Evolutionary conservation across 139 green algal genomes (phyloP).

Genomic region (Chlamydomonas applanata): DNA sequence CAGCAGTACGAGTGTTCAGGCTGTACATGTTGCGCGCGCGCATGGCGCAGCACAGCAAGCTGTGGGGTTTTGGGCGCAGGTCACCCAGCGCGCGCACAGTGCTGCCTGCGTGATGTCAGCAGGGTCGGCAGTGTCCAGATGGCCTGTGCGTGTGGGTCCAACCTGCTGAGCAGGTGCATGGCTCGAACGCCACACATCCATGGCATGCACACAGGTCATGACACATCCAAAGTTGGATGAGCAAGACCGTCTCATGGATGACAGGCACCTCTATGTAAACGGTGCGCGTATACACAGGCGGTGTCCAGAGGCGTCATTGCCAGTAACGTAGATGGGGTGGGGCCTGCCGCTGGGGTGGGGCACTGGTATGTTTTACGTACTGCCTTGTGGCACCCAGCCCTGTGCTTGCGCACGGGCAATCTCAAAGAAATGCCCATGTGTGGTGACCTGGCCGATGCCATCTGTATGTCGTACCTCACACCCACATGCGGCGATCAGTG

Average conservation of each 20-base stretch:
- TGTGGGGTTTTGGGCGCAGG: too few species aligned
- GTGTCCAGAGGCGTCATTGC: too few species aligned
- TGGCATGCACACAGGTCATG: conserved; percentile 38
- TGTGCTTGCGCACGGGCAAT: neutral
- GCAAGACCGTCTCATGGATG: conserved; percentile 13
- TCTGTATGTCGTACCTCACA: neutral
- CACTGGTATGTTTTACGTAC: neutral
- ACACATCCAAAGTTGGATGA: conserved; percentile 23
- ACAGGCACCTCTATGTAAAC: conserved; percentile 14
- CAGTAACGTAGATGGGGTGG: neutral
- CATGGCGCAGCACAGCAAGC: neutral
- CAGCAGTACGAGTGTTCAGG: too few species aligned
- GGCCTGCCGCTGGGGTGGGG: neutral
- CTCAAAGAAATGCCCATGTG: too few species aligned
- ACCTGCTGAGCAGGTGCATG: too few species aligned
- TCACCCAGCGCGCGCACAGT: too few species aligned
- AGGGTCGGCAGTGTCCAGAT: too few species aligned
- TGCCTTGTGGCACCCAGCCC: neutral
- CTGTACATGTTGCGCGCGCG: neutral
- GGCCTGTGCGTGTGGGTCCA: too few species aligned
- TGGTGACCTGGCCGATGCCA: neutral
- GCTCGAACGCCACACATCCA: too few species aligned
- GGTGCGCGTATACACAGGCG: neutral
- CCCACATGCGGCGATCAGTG: neutral
- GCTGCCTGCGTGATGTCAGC: too few species aligned